Conservation (phyloP, 2,329 filamentous ascomycete genomes). For the Cladophialophora immunda region DNA sequence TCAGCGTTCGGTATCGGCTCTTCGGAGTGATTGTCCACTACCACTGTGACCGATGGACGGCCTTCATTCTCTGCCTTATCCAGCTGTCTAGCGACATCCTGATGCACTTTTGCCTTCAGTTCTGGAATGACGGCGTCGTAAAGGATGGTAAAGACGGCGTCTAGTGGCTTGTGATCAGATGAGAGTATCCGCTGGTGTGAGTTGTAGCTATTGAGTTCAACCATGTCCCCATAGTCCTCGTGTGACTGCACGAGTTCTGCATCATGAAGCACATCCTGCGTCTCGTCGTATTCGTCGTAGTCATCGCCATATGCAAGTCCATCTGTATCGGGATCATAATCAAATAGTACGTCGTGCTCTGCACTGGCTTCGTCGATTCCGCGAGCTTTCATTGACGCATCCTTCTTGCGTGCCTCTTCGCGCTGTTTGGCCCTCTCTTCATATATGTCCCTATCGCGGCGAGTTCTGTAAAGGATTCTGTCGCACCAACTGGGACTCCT, state of each 20-base stretch:
- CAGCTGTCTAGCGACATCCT: constrained; percentile 85
- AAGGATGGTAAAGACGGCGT: constrained; percentile 81
- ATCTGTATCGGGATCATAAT: constrained; percentile 87
- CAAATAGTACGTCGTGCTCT: constrained; percentile 85
- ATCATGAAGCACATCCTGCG: constrained; percentile 46
- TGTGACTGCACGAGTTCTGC: constrained; percentile 41
- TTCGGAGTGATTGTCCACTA: constrained; percentile 70
- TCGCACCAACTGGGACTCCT: constrained; percentile 97
- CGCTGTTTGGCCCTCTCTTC: constrained; percentile 71
- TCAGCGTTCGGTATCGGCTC: constrained; percentile 52
- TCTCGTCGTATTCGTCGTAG: constrained; percentile 64
- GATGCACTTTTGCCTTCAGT: constrained; percentile 81
- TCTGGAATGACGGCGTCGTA: constrained; percentile 89
- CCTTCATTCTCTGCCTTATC: constrained; percentile 93
- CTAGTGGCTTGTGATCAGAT: constrained; percentile 93
- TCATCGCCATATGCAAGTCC: constrained; percentile 61
- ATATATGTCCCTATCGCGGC: constrained; percentile 72
- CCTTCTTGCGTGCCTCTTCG: constrained; percentile 72
- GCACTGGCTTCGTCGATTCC: constrained; percentile 77
- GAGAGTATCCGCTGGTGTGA: constrained; percentile 90
- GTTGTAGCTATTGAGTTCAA: constrained; percentile 74
- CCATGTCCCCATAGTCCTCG: constrained; percentile 55
- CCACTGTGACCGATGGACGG: constrained; percentile 80
- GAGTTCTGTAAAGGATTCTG: constrained; percentile 85
- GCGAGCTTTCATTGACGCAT: constrained; percentile 84